Conservation (phyloP, 495 filamentous ascomycete genomes). For the Penicillium taxi region DNA sequence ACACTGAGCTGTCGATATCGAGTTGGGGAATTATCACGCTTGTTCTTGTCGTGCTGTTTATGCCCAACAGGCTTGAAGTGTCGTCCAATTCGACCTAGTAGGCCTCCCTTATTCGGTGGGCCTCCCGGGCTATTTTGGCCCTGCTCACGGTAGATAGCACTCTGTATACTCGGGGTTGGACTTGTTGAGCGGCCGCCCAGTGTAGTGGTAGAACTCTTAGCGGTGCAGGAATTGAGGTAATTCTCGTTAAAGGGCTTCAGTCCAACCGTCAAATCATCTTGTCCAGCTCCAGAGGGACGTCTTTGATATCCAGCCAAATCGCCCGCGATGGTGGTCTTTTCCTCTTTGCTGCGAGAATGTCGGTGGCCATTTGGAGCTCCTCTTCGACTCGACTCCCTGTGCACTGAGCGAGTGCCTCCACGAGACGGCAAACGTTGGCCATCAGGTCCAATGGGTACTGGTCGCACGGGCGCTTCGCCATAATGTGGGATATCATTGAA, state of each 20-base stretch:
- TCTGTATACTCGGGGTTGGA: constrained; percentile 64
- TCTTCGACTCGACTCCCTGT: constrained; percentile 46
- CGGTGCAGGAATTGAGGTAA: constrained; percentile 31
- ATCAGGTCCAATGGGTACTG: constrained; percentile 62
- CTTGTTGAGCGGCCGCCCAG: constrained; percentile 56
- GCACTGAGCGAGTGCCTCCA: constrained; percentile 28
- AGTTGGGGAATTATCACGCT: constrained; percentile 45
- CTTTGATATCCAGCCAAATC: constrained; percentile 37
- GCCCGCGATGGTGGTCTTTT: constrained; percentile 45
- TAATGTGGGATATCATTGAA: constrained; percentile 73
- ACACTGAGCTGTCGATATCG: constrained; percentile 37
- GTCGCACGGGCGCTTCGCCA: constrained; percentile 74
- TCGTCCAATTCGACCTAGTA: constrained; percentile 58
- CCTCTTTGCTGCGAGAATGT: constrained; percentile 64
- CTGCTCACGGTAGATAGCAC: constrained; percentile 39
- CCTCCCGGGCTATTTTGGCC: constrained; percentile 54
- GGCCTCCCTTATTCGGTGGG: constrained; percentile 52
- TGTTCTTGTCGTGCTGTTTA: constrained; percentile 20
- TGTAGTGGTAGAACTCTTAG: constrained; percentile 42
- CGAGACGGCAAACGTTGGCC: constrained; percentile 51
- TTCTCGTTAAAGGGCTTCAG: constrained; percentile 43
- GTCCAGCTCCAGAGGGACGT: constrained; percentile 56
- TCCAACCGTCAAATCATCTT: constrained; percentile 58
- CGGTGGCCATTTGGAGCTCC: constrained; percentile 69
- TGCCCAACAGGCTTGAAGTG: constrained; percentile 13